Evolutionary conservation across 164 flowering plant genomes (phyloP), one percentile per base, ranked within the genome.

Genomic region (Echeveria elegans): DNA sequence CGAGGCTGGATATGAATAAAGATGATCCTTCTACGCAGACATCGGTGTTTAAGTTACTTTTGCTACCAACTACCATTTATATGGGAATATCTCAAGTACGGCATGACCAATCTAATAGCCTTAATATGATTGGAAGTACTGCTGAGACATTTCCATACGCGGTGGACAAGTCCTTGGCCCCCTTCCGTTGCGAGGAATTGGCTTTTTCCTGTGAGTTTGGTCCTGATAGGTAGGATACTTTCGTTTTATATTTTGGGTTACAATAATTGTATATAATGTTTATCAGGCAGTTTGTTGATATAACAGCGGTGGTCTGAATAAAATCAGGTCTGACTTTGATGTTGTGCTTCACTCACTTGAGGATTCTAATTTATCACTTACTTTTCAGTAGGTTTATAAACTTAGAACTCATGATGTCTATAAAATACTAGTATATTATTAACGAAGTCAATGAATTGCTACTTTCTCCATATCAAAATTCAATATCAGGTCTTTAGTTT

Each of bases 161-260:
- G 68, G 56, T 32, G 23, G 97, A 89, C 28, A 80, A 72, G 71
- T 70, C 79, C 26, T 72, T 79, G 77, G 79, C 88, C 66, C 85
- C 86, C 69, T 81, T 92, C 68, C 69, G 73, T 72, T 91, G 97
- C 75, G 97, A 92, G 73, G 89, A 86, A 64, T 74, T 95, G 14
- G 80, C 88, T 47, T 74, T 95, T 48, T 80, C 87, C 45, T 84
- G 87, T 77, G 96, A 88, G 73, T 80, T 87, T 73, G 91, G 91
- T 53, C 90, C 87, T 81, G 84, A 83, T 70, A 92, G 99, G 99
- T 95, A 73, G 64, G 77, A 50, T 30, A 29, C 67, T 38, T 41
- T 65, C 40, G 15, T 37, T 45, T 31, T 30, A 38, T 26, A 8
- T 52, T 23, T 28, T 23, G 45, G 69, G 21, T 11, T 29, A 34